Evolutionary conservation across 2,329 filamentous ascomycete species (phyloP).

Genomic region (Albifimbria verrucaria): DNA sequence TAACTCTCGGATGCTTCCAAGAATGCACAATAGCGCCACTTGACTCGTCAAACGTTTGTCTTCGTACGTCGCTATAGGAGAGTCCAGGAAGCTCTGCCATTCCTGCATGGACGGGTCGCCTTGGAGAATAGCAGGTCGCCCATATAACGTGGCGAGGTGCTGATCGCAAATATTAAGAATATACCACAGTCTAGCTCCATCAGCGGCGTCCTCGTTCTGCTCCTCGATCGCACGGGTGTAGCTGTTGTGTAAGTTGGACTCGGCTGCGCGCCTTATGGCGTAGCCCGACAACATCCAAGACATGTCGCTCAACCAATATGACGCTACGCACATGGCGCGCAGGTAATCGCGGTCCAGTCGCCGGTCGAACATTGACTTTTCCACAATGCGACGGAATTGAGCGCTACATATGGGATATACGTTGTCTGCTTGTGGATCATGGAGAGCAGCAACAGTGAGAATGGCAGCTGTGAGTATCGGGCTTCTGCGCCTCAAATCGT

Average conservation of each 20-base stretch:
- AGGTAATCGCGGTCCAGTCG: constrained; percentile 45
- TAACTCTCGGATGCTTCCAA: constrained; percentile 49
- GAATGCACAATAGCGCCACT: constrained; percentile 55
- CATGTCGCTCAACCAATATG: constrained; percentile 61
- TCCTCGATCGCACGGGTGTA: constrained; percentile 36
- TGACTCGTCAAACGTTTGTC: constrained; percentile 57
- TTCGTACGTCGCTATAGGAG: constrained; percentile 46
- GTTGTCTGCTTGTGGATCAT: constrained; percentile 49
- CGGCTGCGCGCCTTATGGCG: constrained; percentile 46
- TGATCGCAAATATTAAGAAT: constrained; percentile 59
- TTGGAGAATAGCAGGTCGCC: constrained; percentile 54
- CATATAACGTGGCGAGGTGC: constrained; percentile 59
- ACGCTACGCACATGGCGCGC: constrained; percentile 56
- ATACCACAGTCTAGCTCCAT: constrained; percentile 59
- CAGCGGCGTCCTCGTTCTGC: constrained; percentile 40
- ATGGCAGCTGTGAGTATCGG: constrained; percentile 53
- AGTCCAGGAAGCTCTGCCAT: constrained; percentile 53
- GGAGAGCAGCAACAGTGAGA: constrained; percentile 55
- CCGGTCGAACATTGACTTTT: constrained; percentile 36
- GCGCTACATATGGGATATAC: constrained; percentile 50
- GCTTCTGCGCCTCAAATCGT: constrained; percentile 51
- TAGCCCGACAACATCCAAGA: constrained; percentile 60
- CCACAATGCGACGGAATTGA: constrained; percentile 53
- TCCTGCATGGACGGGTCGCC: constrained; percentile 56
- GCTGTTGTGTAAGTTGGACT: constrained; percentile 41